Evolutionary conservation across 2,329 filamentous ascomycete genomes (phyloP).

Genomic region (Stachybotrys chartarum): DNA sequence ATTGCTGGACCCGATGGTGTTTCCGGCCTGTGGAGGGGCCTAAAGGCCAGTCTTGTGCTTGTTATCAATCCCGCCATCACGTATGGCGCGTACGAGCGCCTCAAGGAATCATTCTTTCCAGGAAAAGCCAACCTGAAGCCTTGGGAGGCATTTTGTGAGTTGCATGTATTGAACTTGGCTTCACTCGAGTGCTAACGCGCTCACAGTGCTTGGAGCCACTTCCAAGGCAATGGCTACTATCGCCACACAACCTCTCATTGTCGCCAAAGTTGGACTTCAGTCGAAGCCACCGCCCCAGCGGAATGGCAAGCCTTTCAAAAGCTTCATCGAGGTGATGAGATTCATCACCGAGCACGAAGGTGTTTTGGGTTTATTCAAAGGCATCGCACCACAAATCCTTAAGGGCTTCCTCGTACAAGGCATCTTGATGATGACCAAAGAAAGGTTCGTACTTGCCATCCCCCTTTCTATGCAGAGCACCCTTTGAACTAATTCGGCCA

Average conservation of each 20-base stretch:
- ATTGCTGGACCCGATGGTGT: slow-evolving; percentile 85
- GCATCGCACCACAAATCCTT: slow-evolving; percentile 85
- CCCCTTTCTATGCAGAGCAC: background rate
- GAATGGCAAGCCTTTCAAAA: slow-evolving; percentile 86
- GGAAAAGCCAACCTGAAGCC: slow-evolving; percentile 69
- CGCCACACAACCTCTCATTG: slow-evolving; percentile 88
- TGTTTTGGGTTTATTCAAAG: slow-evolving; percentile 81
- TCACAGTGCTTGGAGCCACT: slow-evolving; percentile 75
- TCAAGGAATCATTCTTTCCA: slow-evolving; percentile 72
- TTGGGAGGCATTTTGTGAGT: slow-evolving; percentile 86
- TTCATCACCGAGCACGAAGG: slow-evolving; percentile 92
- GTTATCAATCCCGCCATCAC: slow-evolving; percentile 97
- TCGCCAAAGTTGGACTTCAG: slow-evolving; percentile 94
- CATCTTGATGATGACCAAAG: slow-evolving; percentile 98
- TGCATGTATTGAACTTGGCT: background rate
- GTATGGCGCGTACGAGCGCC: slow-evolving; percentile 89
- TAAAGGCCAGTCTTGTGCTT: slow-evolving; percentile 92
- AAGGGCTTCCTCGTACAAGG: slow-evolving; percentile 94
- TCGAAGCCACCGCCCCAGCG: slow-evolving; percentile 81
- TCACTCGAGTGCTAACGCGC: slow-evolving; percentile 4
- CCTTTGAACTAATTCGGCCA: slow-evolving; percentile 24
- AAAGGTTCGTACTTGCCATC: slow-evolving; percentile 53
- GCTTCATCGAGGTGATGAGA: slow-evolving; percentile 87
- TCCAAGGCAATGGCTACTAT: slow-evolving; percentile 92
- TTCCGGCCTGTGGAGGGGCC: slow-evolving; percentile 82